Conservation (phyloP, 73 alveolate genomes). For the Tetrahymena thermophila region DNA sequence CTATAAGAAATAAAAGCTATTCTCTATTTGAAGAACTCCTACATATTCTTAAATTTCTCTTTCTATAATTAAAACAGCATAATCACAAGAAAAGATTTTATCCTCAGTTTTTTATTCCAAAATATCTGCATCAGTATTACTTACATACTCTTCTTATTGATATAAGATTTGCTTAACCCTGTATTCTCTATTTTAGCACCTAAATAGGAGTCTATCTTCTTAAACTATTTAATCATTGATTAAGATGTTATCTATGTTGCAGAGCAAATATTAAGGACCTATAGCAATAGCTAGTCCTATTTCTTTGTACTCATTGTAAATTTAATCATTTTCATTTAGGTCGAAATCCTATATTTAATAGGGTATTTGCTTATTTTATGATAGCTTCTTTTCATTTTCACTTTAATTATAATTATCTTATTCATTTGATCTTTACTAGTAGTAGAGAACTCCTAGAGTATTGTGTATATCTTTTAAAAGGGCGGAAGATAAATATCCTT, state of each 20-base stretch:
- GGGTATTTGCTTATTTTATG: not conserved
- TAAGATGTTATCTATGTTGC: not conserved
- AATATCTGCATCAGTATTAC: no score
- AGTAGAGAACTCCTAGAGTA: not conserved
- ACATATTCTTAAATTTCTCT: not conserved
- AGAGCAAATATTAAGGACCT: not conserved
- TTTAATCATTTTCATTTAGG: not conserved
- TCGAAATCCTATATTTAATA: not conserved
- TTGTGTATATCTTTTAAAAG: not conserved
- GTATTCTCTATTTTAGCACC: not conserved
- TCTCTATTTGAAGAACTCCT: not conserved
- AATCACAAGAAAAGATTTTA: not conserved
- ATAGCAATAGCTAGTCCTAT: not conserved
- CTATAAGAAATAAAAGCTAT: not conserved
- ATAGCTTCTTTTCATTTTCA: not conserved
- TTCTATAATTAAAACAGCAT: not conserved
- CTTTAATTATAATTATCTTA: not conserved
- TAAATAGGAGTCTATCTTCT: not conserved
- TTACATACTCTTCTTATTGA: not conserved
- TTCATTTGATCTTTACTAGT: not conserved
- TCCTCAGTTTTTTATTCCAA: not conserved
- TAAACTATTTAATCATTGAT: not conserved
- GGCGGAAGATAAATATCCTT: not conserved
- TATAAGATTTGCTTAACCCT: not conserved
- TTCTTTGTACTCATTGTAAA: not conserved